These are phyloP conservation scores for Cymbidium sinense DNA, from an alignment of 106 monocot genomes.

Conservation along the genomic window DNA sequence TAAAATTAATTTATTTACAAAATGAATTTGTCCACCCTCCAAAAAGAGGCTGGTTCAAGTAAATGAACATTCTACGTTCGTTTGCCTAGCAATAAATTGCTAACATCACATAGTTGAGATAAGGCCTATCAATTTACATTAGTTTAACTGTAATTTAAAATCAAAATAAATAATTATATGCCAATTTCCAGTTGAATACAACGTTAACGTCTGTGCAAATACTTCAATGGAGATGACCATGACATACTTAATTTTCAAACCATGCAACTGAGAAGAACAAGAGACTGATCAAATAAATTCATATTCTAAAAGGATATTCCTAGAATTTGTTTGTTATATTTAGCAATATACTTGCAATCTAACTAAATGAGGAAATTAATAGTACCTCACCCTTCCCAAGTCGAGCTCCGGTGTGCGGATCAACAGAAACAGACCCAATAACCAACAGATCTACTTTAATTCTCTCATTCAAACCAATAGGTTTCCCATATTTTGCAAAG, in stretches of 20 bases:
- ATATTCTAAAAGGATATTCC: not conserved
- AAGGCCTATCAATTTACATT: too few species aligned
- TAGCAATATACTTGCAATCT: not conserved
- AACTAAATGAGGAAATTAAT: not conserved
- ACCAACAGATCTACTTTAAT: constrained; percentile 88
- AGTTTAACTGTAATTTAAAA: too few species aligned
- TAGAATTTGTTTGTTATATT: not conserved
- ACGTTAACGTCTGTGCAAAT: not conserved
- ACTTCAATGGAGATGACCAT: not conserved
- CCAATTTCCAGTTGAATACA: not conserved
- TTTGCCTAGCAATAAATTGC: too few species aligned
- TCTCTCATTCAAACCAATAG: constrained; percentile 68
- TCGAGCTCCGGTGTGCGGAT: constrained; percentile 77
- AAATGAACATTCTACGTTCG: not conserved
- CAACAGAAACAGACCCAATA: constrained; percentile 91
- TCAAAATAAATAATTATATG: too few species aligned
- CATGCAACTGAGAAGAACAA: not conserved
- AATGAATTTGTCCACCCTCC: too few species aligned
- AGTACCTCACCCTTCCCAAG: constrained; percentile 97
- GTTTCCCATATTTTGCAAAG: constrained; percentile 75
- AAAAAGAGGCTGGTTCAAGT: too few species aligned
- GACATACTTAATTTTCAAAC: not conserved
- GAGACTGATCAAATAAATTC: not conserved
- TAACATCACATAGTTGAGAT: too few species aligned
- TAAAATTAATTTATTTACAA: too few species aligned